A percentile compares a stretch with the other conserved stretches of the same genome.
Evolutionary conservation across 768 basidiomycete species (phyloP).

Genomic region (Boletus patriciae): DNA sequence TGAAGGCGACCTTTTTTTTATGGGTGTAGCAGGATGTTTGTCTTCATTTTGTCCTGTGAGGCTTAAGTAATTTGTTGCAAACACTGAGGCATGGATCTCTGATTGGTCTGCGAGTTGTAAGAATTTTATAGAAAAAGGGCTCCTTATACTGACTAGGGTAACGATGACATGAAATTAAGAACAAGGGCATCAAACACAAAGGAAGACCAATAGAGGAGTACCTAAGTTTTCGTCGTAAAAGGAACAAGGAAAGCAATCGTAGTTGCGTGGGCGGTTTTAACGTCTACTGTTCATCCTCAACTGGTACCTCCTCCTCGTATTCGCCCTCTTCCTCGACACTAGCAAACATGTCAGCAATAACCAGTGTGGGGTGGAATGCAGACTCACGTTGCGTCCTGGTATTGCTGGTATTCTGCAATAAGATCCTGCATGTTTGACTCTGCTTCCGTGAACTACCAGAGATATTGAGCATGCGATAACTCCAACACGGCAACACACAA

Average conservation of each 20-base stretch:
- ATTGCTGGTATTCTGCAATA: slow-evolving; percentile 96
- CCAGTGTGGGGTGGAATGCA: background rate
- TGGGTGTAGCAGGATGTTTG: slow-evolving; percentile 8
- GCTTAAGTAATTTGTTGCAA: too few species aligned
- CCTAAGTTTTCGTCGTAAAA: slow-evolving; percentile 39
- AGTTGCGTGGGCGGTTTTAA: slow-evolving; percentile 22
- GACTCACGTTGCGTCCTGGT: slow-evolving; percentile 90
- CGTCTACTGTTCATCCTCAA: slow-evolving; percentile 57
- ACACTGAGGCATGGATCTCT: too few species aligned
- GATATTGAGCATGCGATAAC: slow-evolving; percentile 1
- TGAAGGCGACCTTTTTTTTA: background rate
- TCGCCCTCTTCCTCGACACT: slow-evolving; percentile 87
- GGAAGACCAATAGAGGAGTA: slow-evolving; percentile 34
- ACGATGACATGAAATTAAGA: slow-evolving; percentile 33
- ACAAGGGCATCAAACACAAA: slow-evolving; percentile 30
- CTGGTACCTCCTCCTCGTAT: slow-evolving; percentile 76
- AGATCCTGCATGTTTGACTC: slow-evolving; percentile 99
- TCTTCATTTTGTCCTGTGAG: slow-evolving; percentile 3
- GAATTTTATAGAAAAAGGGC: slow-evolving; percentile 8
- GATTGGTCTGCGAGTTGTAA: background rate
- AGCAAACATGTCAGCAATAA: slow-evolving; percentile 14
- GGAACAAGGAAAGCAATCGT: slow-evolving; percentile 21
- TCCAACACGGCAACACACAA: slow-evolving; percentile 13
- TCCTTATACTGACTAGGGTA: slow-evolving; percentile 31
- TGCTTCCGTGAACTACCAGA: slow-evolving; percentile 84